These are phyloP conservation scores for Fraxinus quadrangulata DNA, from an alignment of 257 asterid species.

Conservation along the genomic window DNA sequence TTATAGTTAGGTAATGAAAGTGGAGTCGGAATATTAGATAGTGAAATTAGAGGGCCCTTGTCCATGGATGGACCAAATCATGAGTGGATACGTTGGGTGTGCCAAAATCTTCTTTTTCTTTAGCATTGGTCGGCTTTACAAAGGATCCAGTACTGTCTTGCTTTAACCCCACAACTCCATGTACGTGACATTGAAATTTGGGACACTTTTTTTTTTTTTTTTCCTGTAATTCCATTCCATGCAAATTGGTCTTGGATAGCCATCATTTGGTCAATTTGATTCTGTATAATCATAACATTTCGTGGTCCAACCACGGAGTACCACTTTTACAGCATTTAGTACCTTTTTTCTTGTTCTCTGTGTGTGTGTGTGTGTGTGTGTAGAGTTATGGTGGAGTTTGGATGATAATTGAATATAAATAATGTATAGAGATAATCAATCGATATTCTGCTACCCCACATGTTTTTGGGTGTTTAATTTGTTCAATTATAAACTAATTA, in stretches of 20 bases:
- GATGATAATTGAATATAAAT: too few species aligned
- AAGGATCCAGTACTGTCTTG: slow-evolving; percentile 1
- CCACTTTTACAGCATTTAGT: background rate
- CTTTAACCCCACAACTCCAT: slow-evolving; percentile 24
- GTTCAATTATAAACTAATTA: too few species aligned
- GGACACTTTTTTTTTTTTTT: background rate
- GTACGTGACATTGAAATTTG: slow-evolving; percentile 17
- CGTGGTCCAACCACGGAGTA: background rate
- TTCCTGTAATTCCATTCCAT: background rate
- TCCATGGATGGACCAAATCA: background rate
- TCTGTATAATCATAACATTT: background rate
- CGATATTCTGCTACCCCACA: too few species aligned
- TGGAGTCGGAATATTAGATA: background rate
- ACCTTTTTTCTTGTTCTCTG: too few species aligned
- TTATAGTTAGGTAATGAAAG: background rate
- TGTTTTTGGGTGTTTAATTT: too few species aligned
- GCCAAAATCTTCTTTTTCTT: background rate
- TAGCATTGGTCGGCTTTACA: background rate
- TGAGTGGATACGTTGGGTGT: background rate
- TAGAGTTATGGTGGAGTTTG: too few species aligned
- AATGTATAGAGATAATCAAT: too few species aligned
- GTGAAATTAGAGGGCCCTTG: background rate
- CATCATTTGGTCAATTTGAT: background rate
- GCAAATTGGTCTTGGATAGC: background rate
- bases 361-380: too few species aligned